Base-by-base conservation (phyloP, 2,329 filamentous ascomycete genomes). In the Tolypocladium pustulatum region DNA sequence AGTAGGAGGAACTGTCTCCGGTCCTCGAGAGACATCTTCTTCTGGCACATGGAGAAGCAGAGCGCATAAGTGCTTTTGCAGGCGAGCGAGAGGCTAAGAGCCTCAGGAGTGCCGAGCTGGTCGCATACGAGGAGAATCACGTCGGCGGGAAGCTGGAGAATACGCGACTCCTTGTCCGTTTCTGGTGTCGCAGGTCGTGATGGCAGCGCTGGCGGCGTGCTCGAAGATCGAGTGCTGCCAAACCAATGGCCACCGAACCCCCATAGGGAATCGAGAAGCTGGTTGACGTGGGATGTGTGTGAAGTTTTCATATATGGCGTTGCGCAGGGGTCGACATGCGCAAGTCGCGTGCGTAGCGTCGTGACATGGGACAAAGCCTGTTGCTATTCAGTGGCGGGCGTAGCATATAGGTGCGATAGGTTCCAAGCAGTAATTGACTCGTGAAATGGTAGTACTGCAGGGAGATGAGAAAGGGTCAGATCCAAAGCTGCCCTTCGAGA, bases 91-190 rank as follows among this genome's bases (percentile, higher is more conserved):
- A 66, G 57, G 43, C 58, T 55, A n/a, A 63, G 60, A 4, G 59
- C 7, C 32, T 58, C 54, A 17, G 63, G 52, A 10, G 55, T 55
- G 17, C 64, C 61, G 30, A 66, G 59, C 25, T 65, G 58, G 56
- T 66, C 64, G 41, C 55, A 59, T 22, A 66, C 57, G 8, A 64
- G 55, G 55, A 62, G 57, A 30, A 66, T 32, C 15, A 65, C 53
- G 30, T 66, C 64, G 27, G 63, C 49, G n/a, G 64, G 63, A 32
- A 64, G 58, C 22, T 63, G 46, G 38, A 63, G 58, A 6, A 65
- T 49, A 2, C 30, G 56, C 1, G 61, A 49, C 53, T 49, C 51
- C 8, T 13, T 10, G 9, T 27, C 38, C 30, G 37, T 4, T 9
- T 54, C 46, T 10, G 53, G 43, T 7, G 30, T 43, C n/a, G 55